Evolutionary conservation across 2,329 filamentous ascomycete genomes (phyloP), one percentile per base, ranked within the genome.

Genomic region (Alternaria triticina): DNA sequence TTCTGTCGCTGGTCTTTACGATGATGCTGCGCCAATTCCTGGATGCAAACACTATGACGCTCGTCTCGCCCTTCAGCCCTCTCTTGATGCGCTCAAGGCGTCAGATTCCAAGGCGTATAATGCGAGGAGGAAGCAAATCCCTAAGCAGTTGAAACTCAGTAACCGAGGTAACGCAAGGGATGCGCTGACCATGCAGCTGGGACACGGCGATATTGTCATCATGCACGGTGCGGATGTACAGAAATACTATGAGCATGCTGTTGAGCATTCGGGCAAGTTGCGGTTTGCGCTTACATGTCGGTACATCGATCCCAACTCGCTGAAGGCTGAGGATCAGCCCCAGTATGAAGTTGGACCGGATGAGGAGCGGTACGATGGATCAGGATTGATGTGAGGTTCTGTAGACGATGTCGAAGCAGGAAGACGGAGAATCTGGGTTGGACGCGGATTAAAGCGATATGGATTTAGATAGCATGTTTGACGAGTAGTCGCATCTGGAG

Each of bases 191-290:
- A 74, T 88, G 71, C 77, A 80, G 1, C 77, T 91, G 4, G 81
- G 83, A 8, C 89, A 91, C 72, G 89, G 89, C 0, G 89, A 91
- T 71, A 84, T 91, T 11, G 83, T 88, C 3, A 79, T 90, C 17
- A 91, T 91, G 88, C 84, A 89, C 67, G 89, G 88, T 0, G 79
- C 79, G 0, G 78, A 80, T 0, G 86, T 91, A 12, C 90, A 91
- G 68, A 81, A 83, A 67, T 81, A 84, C 20, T 88, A 89, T 58
- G 87, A 90, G 83, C 87, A 89, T 70, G 79, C 80, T 20, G 87
- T 89, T 0, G 82, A 81, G 0, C 84, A 86, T 5, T 63, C 76
- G 10, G 86, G 86, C 0, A 82, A 80, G 54, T 77, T 87, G 45
- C 80, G 87, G 3, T 89, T 88, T 73, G 87, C 87, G 1, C 68